A percentile compares a stretch with the other conserved stretches of the same genome.
phyloP scores from a whole-genome alignment of 495 filamentous ascomycete genomes.

The Penicillium coprophilum region DNA sequence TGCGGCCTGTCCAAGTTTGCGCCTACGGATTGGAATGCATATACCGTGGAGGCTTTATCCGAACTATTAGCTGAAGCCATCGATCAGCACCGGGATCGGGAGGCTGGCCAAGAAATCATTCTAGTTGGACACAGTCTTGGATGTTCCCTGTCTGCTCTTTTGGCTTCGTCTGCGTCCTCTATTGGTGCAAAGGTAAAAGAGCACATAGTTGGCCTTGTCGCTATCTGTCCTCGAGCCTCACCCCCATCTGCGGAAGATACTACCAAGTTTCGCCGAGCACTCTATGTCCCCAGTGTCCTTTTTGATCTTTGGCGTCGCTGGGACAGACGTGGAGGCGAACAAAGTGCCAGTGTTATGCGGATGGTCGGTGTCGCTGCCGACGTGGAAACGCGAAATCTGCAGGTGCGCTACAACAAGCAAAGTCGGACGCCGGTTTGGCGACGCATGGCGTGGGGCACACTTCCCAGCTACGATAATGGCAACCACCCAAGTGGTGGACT shows the following conservation, averaged over 20 bases:
- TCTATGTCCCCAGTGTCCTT: slow-evolving; percentile 65
- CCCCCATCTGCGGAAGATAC: slow-evolving; percentile 57
- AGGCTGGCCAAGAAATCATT: slow-evolving; percentile 70
- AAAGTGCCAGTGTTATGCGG: slow-evolving; percentile 75
- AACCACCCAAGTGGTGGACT: slow-evolving; percentile 59
- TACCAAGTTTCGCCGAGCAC: slow-evolving; percentile 52
- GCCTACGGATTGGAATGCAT: slow-evolving; percentile 72
- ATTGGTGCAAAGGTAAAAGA: slow-evolving; percentile 50
- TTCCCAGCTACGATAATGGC: slow-evolving; percentile 53
- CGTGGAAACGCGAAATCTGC: slow-evolving; percentile 69
- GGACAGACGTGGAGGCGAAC: slow-evolving; percentile 74
- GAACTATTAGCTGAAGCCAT: slow-evolving; percentile 74
- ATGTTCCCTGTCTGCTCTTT: slow-evolving; percentile 69
- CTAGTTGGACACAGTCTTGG: slow-evolving; percentile 89
- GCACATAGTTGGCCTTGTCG: slow-evolving; percentile 72
- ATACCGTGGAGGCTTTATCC: slow-evolving; percentile 70
- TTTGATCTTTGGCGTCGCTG: slow-evolving; percentile 78
- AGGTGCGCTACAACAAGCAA: slow-evolving; percentile 80
- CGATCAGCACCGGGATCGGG: slow-evolving; percentile 62
- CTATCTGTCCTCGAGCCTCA: slow-evolving; percentile 71
- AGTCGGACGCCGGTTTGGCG: slow-evolving; percentile 78
- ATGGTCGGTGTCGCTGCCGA: slow-evolving; percentile 78
- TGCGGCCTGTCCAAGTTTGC: slow-evolving; percentile 77
- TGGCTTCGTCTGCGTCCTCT: slow-evolving; percentile 63
- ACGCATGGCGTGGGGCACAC: slow-evolving; percentile 73